A percentile compares a stretch with the other conserved stretches of the same genome.
Conservation (phyloP, 2,329 filamentous ascomycete species). For the Elsinoe necatrix region DNA sequence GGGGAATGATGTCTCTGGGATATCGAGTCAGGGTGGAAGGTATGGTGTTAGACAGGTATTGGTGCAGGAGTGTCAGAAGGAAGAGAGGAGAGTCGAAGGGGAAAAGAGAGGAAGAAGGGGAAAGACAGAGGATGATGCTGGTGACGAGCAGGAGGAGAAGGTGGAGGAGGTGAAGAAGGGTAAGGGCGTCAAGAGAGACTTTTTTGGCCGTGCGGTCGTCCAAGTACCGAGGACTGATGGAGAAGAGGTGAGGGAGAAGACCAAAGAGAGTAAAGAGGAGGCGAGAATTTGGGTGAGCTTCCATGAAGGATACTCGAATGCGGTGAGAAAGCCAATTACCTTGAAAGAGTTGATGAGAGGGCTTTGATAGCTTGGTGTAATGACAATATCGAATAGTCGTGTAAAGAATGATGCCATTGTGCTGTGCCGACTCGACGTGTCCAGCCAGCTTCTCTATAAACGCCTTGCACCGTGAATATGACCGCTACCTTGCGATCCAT, state of each 20-base stretch:
- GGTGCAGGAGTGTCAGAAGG: slow-evolving; percentile 77
- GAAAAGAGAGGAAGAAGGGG: slow-evolving; percentile 57
- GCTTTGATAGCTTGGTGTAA: slow-evolving; percentile 35
- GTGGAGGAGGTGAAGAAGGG: slow-evolving; percentile 26
- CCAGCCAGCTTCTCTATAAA: not conserved
- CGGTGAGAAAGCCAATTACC: slow-evolving; percentile 78
- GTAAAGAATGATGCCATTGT: slow-evolving; percentile 1
- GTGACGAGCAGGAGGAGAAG: slow-evolving; percentile 19
- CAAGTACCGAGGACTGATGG: slow-evolving; percentile 35
- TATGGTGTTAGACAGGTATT: slow-evolving; percentile 90
- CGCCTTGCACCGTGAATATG: not conserved
- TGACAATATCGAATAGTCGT: not conserved
- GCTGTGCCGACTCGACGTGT: not conserved
- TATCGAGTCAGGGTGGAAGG: slow-evolving; percentile 55
- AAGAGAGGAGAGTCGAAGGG: slow-evolving; percentile 57
- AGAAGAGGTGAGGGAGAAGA: slow-evolving; percentile 24
- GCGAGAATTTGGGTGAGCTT: slow-evolving; percentile 77
- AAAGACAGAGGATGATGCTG: slow-evolving; percentile 28
- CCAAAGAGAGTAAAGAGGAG: slow-evolving; percentile 34
- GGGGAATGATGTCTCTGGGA: slow-evolving; percentile 45
- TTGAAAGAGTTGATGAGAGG: slow-evolving; percentile 67
- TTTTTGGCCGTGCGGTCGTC: slow-evolving; percentile 68
- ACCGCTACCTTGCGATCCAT: not conserved
- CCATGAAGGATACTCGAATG: slow-evolving; percentile 86
- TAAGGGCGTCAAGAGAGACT: slow-evolving; percentile 58